phyloP scores from a whole-genome alignment of 371 early-diverging fungal species.

The Thermomucor indicae-seudaticae region DNA sequence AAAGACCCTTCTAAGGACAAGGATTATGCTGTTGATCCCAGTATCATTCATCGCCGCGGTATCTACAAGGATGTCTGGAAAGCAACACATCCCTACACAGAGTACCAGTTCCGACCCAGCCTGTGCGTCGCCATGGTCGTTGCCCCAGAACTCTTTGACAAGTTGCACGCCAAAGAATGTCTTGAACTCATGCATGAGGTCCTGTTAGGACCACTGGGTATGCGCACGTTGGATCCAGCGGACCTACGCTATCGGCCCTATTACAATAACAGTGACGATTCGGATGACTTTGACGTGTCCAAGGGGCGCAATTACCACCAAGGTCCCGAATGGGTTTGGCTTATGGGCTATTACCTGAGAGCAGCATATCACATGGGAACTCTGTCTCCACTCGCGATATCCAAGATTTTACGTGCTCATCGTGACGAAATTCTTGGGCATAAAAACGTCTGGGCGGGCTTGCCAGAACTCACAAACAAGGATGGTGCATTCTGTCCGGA shows the following conservation, averaged over 20 bases:
- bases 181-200: constrained; percentile 61
- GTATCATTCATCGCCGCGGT: constrained; percentile 84
- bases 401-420: constrained; percentile 67
- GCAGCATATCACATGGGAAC: constrained; percentile 74
- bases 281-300: constrained; percentile 74
- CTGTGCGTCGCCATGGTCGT: constrained; percentile 88
- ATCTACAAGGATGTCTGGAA: constrained; percentile 93
- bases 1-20: constrained; percentile 44
- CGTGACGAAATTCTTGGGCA: constrained; percentile 68
- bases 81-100: constrained; percentile 67
- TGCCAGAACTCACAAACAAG: constrained; percentile 94
- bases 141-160: constrained; percentile 90
- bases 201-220: constrained; percentile 86
- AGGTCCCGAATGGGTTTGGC: constrained; percentile 98
- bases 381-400: constrained; percentile 39
- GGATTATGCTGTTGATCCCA: constrained; percentile 57
- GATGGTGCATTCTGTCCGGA: constrained; percentile 79
- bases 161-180: constrained; percentile 68
- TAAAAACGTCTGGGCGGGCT: constrained; percentile 76
- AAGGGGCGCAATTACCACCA: constrained; percentile 98
- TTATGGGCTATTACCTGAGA: constrained; percentile 81
- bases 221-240: constrained; percentile 90
- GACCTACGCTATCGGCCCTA: constrained; percentile 88
- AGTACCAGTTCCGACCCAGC: constrained; percentile 94
- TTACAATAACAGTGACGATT: constrained; percentile 91